These are phyloP conservation scores for Meredithiella fracta DNA, from an alignment of 2,329 filamentous ascomycete species.

Conservation along the genomic window DNA sequence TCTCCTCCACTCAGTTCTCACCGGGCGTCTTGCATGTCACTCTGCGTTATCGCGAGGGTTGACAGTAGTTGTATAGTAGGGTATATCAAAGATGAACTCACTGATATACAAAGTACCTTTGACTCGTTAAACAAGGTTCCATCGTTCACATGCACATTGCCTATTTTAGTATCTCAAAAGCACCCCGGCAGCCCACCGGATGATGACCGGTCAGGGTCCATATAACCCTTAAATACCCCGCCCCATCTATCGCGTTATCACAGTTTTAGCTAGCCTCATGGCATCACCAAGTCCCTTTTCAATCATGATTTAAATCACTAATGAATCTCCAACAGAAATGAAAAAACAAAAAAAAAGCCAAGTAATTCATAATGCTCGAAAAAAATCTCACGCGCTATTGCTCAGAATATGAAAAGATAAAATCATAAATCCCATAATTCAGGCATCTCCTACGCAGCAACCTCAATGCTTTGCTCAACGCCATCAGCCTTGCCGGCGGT, in stretches of 20 bases:
- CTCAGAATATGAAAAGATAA: neutral
- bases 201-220: too few species aligned
- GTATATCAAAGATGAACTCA: too few species aligned
- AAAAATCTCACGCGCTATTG: neutral
- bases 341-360: neutral
- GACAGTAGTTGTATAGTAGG: too few species aligned
- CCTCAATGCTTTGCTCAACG: conserved; percentile 34
- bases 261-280: neutral
- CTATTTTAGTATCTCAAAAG: too few species aligned
- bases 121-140: too few species aligned
- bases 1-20: too few species aligned
- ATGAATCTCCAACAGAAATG: neutral
- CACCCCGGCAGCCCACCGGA: too few species aligned
- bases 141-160: too few species aligned
- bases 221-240: too few species aligned
- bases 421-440: neutral
- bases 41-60: too few species aligned
- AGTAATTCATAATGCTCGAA: neutral
- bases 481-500: conserved; percentile 61
- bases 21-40: too few species aligned
- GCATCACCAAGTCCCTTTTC: neutral
- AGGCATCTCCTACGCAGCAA: conserved; percentile 20
- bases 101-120: too few species aligned
- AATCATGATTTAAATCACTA: neutral
- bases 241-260: neutral